phyloP scores from a whole-genome alignment of 2,329 filamentous ascomycete genomes.

The Pestalotiopsis sp. region DNA sequence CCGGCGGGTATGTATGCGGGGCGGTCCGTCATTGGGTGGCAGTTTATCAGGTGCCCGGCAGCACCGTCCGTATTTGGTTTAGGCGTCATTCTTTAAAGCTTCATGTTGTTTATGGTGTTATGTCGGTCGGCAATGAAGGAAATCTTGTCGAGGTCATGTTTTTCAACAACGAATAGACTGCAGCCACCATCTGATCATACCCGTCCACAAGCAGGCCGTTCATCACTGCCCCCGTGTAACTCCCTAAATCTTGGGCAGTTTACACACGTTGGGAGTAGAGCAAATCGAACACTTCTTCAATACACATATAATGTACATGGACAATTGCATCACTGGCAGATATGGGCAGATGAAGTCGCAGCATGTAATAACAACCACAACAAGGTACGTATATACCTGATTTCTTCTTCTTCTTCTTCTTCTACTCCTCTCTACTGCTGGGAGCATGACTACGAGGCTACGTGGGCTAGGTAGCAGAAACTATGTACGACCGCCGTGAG shows the following conservation, averaged over 20 bases:
- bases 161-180: too few species aligned
- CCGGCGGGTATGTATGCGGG: background rate
- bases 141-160: too few species aligned
- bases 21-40: background rate
- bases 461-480: background rate
- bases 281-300: background rate
- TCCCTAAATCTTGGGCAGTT: too few species aligned
- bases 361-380: background rate
- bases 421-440: too few species aligned
- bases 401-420: background rate
- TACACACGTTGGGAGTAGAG: background rate
- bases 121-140: too few species aligned
- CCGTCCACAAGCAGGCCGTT: too few species aligned
- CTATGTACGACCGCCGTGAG: background rate
- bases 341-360: background rate
- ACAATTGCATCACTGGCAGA: background rate
- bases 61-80: background rate
- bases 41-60: background rate
- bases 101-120: background rate
- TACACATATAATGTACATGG: too few species aligned
- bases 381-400: background rate
- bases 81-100: background rate
- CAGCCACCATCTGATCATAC: too few species aligned
- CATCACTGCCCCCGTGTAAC: too few species aligned
- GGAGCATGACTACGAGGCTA: background rate